Percentiles rank a stretch among this genome's conserved stretches.
phyloP scores from a whole-genome alignment of 163 green algal species.

The Scenedesmus sp. region DNA sequence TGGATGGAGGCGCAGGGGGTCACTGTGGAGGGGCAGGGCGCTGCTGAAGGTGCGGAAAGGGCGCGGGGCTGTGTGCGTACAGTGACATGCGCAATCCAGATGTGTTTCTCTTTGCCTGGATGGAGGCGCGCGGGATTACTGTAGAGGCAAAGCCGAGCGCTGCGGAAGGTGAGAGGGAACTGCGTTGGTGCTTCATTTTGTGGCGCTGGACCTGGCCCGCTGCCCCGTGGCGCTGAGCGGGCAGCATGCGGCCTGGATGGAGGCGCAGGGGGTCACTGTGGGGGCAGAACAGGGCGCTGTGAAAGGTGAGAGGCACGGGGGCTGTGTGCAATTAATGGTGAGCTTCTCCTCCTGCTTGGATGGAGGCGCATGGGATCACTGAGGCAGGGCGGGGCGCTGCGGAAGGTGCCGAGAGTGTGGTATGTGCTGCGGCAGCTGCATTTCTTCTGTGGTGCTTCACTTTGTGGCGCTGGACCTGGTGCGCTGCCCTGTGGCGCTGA shows the following conservation, averaged over 20 bases:
- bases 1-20: background rate
- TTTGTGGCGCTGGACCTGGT: conserved; percentile 3
- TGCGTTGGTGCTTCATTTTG: conserved; percentile 8
- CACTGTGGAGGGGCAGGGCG: background rate
- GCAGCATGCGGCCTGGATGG: background rate
- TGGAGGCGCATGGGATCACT: too few species aligned
- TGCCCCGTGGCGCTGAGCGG: background rate
- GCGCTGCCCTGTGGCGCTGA: background rate
- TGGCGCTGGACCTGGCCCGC: background rate
- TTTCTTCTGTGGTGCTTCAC: background rate
- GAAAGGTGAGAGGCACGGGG: background rate
- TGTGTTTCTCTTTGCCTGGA: too few species aligned
- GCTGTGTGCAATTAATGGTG: too few species aligned
- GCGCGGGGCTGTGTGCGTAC: too few species aligned
- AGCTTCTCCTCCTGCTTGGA: too few species aligned
- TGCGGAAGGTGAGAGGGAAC: too few species aligned
- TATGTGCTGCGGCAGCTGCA: background rate
- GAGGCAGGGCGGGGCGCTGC: too few species aligned
- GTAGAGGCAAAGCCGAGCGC: too few species aligned
- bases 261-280: background rate
- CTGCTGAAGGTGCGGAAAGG: background rate
- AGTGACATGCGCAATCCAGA: too few species aligned
- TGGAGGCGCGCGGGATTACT: too few species aligned
- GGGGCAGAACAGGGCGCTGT: background rate
- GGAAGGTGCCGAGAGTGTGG: too few species aligned